phyloP scores from a whole-genome alignment of 108 stramenopile species.

The Pseudonitzschia delicatissima region DNA sequence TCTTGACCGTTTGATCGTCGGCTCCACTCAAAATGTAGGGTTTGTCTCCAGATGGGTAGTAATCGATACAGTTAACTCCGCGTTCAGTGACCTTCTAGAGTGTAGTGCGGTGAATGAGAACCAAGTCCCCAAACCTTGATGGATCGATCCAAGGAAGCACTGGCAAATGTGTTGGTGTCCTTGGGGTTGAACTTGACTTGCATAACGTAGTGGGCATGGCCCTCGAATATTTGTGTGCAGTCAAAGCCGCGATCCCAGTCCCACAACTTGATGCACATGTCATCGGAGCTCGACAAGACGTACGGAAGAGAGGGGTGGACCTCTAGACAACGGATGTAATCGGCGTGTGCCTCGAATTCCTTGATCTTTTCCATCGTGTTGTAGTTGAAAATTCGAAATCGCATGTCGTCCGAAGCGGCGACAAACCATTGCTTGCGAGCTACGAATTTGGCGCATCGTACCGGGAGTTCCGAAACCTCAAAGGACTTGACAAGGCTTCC shows the following conservation, averaged over 20 bases:
- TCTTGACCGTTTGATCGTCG: conserved; percentile 97
- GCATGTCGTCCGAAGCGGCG: conserved; percentile 91
- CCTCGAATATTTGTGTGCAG: conserved; percentile 94
- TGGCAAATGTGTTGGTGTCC: conserved; percentile 98
- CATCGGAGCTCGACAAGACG: conserved; percentile 88
- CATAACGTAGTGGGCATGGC: conserved; percentile 99
- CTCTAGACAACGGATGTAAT: conserved; percentile 98
- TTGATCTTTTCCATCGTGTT: conserved; percentile 99
- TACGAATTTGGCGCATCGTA: conserved; percentile 97
- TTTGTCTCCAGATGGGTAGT: conserved; percentile 98
- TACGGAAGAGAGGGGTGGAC: conserved; percentile 96
- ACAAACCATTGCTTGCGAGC: conserved; percentile 97
- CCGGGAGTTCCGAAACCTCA: conserved; percentile 92
- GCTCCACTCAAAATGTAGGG: conserved; percentile 98
- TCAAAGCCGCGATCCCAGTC: conserved; percentile 97
- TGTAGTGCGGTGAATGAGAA: conserved; percentile 90
- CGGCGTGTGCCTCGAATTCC: conserved; percentile 97
- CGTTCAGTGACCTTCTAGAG: conserved; percentile 97
- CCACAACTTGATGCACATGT: conserved; percentile 99
- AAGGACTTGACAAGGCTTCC: conserved; percentile 89
- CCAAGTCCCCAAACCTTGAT: conserved; percentile 98
- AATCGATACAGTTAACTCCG: conserved; percentile 98
- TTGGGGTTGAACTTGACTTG: conserved; percentile 99
- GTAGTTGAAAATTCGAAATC: conserved; percentile 95
- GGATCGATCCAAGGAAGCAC: conserved; percentile 93